phyloP scores from a whole-genome alignment of 345 rosid species.

The Citrus trifoliata region DNA sequence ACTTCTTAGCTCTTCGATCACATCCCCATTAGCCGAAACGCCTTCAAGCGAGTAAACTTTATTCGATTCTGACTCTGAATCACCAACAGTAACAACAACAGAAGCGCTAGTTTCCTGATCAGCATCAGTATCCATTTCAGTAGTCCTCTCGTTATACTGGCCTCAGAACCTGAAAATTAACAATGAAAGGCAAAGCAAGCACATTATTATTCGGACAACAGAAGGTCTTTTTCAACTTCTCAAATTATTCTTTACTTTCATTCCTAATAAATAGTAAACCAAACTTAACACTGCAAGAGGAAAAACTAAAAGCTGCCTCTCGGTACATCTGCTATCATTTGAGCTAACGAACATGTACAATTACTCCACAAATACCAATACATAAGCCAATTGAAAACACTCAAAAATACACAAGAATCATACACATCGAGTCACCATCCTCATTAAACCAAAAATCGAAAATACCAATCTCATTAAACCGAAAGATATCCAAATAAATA shows the following conservation, averaged over 20 bases:
- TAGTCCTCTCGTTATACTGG: neutral
- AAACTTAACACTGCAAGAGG: neutral
- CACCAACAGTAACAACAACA: slow-evolving; percentile 49
- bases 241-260: neutral
- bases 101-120: slow-evolving; percentile 33
- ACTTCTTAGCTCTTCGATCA: slow-evolving; percentile 33
- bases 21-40: slow-evolving; percentile 43
- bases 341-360: too few species aligned
- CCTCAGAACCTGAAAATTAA: slow-evolving; percentile 18
- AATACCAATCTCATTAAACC: neutral
- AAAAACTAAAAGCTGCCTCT: too few species aligned
- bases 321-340: neutral
- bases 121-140: slow-evolving; percentile 43
- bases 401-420: neutral
- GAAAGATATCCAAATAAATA: neutral
- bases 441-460: neutral
- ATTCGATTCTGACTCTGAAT: slow-evolving; percentile 48
- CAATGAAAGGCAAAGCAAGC: neutral
- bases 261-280: neutral
- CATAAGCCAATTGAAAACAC: neutral
- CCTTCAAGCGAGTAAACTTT: slow-evolving; percentile 41
- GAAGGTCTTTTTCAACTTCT: neutral
- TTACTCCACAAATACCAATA: neutral
- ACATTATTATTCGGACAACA: neutral
- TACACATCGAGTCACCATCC: neutral